Conservation (phyloP, 371 early-diverging fungal species). For the Rhizomucor miehei region DNA sequence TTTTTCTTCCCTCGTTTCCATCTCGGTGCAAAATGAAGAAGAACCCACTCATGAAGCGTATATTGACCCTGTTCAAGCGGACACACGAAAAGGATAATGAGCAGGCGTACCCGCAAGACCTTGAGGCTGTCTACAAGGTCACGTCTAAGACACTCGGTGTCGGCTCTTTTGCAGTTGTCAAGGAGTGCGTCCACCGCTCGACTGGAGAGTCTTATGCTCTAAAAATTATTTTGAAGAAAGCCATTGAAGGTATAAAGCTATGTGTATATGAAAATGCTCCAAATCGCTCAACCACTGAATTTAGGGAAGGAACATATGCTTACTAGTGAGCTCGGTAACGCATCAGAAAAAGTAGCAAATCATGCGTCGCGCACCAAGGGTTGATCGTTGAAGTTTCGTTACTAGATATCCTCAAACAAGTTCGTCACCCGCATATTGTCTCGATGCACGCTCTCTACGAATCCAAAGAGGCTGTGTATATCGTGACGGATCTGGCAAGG, state of each 20-base stretch:
- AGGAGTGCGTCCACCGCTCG: slow-evolving; percentile 56
- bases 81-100: slow-evolving; percentile 43
- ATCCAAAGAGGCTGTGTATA: slow-evolving; percentile 74
- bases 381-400: neutral
- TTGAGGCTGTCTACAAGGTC: slow-evolving; percentile 44
- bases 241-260: slow-evolving; percentile 43
- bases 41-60: slow-evolving; percentile 38
- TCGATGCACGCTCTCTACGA: slow-evolving; percentile 79
- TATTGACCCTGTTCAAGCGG: slow-evolving; percentile 39
- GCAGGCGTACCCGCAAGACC: slow-evolving; percentile 34
- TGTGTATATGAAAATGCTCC: neutral
- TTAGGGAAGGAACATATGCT: slow-evolving; percentile 81
- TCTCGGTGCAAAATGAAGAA: slow-evolving; percentile 23
- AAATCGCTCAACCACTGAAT: neutral
- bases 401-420: slow-evolving; percentile 69
- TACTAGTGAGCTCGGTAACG: slow-evolving; percentile 69
- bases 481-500: slow-evolving; percentile 81
- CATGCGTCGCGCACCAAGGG: neutral
- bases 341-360: neutral
- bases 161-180: slow-evolving; percentile 87
- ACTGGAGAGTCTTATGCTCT: slow-evolving; percentile 69
- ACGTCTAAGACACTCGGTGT: slow-evolving; percentile 54
- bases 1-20: too few relatives aligned
- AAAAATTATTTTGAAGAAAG: slow-evolving; percentile 77
- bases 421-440: slow-evolving; percentile 79